Evolutionary conservation across 78 protist species (phyloP).

Genomic region (Trichosphaerium sp.): DNA sequence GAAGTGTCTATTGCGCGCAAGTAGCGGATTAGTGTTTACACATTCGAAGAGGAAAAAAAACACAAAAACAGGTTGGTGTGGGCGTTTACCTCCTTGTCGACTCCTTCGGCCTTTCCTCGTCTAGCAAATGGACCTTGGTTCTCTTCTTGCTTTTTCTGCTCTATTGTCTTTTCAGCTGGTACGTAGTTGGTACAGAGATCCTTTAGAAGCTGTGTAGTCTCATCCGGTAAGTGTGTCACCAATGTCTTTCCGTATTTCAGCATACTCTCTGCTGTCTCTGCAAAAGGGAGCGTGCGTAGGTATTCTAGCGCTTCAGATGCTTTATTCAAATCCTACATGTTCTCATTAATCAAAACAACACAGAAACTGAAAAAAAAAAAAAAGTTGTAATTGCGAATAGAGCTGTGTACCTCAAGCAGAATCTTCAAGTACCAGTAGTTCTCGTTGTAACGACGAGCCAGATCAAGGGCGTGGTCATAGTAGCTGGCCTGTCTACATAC

Average conservation of each 20-base stretch:
- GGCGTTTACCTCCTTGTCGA: neutral
- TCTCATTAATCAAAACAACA: neutral
- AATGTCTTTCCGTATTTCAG: constrained; percentile 68
- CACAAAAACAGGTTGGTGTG: neutral
- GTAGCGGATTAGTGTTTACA: neutral
- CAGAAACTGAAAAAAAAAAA: neutral
- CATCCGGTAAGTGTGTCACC: constrained; percentile 37
- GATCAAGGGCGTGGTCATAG: constrained; percentile 63
- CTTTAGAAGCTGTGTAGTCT: constrained; percentile 57
- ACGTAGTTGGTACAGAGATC: constrained; percentile 61
- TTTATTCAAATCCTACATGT: neutral
- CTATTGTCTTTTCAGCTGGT: neutral
- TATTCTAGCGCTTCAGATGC: no score
- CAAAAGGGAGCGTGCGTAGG: neutral
- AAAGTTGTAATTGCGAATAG: constrained; percentile 31
- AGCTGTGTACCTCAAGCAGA: constrained; percentile 65
- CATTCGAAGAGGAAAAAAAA: neutral
- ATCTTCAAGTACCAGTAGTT: constrained; percentile 76
- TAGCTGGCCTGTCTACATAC: constrained; percentile 81
- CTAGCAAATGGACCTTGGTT: neutral
- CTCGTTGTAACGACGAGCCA: constrained; percentile 35
- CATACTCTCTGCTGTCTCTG: constrained; percentile 28
- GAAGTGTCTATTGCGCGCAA: constrained; percentile 18
- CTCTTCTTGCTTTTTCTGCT: neutral
- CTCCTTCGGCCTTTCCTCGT: neutral